Evolutionary conservation across 139 green algal genomes (phyloP), one percentile per base, ranked within the genome.

Genomic region (Tetradesmus lagerheimii): DNA sequence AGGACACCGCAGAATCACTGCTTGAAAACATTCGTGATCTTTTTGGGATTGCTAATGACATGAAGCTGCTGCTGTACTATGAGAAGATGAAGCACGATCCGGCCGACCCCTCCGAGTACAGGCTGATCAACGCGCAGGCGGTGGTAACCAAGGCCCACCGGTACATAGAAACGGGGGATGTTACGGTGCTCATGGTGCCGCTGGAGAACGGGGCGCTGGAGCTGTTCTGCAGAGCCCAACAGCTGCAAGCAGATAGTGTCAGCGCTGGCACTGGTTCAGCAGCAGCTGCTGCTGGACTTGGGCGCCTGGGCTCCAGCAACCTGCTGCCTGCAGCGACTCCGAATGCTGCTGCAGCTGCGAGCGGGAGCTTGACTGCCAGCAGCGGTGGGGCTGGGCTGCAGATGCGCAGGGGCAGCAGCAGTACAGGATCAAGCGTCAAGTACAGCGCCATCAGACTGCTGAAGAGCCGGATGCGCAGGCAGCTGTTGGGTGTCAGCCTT

Each of bases 331-430:
- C 43, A 4, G 8, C 43, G 5, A 50, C 43, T 14, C 43, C 43
- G 8, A 50, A 50, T 50, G 4, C 43, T 50, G 43, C 43, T 50
- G 43, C 43, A 50, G 43, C 43, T 14, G 4, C 43, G 43, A 50
- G 11, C 39, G 57, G 34, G 87, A 75, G 71, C 35, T 43, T 50
- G 78, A 78, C 15, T 83, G 86, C 0, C 47, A 78, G 31, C 91
- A 86, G 75, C 80, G 91, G 90, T 45, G 79, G 16, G 76, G 79
- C 2, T 89, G 90, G 71, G 35, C 91, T 86, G 12, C 88, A 93
- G 11, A 86, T 27, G 20, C 27, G 41, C 35, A 39, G 4, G 29
- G n/a, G n/a, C n/a, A 35, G 66, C 66, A 76, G 66, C 66, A 76
- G 66, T 25, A 76, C 50, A 64, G 50, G 12, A 23, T 6, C 50